phyloP scores from a whole-genome alignment of 371 early-diverging fungal genomes.

The Mortierella sp. region DNA sequence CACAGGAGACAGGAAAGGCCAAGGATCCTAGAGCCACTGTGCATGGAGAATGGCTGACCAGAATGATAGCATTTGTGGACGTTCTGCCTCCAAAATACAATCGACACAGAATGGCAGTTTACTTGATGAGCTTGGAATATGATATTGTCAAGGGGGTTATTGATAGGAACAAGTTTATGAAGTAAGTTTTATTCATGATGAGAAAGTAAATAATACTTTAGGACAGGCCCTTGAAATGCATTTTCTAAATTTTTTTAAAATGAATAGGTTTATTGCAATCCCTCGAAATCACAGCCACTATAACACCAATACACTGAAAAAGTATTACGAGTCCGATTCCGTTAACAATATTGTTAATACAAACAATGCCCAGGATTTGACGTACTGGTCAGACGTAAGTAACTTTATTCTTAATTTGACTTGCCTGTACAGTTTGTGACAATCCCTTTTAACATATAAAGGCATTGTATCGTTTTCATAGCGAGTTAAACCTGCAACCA shows the following conservation, averaged over 20 bases:
- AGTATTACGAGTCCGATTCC: neutral
- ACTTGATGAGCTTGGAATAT: slow-evolving; percentile 42
- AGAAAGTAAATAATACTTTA: neutral
- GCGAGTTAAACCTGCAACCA: slow-evolving; percentile 25
- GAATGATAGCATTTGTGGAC: slow-evolving; percentile 44
- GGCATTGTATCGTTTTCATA: neutral
- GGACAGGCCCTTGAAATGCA: neutral
- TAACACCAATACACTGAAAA: slow-evolving; percentile 2
- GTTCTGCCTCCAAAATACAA: slow-evolving; percentile 38
- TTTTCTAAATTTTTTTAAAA: neutral
- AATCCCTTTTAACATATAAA: too few species aligned
- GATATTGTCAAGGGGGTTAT: slow-evolving; percentile 21
- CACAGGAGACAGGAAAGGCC: neutral
- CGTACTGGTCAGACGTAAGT: slow-evolving; percentile 31
- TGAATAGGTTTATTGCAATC: slow-evolving; percentile 36
- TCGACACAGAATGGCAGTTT: slow-evolving; percentile 39
- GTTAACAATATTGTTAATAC: slow-evolving; percentile 24
- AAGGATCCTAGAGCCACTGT: neutral
- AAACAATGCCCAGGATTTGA: neutral
- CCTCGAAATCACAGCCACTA: slow-evolving; percentile 21
- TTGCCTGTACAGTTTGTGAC: neutral
- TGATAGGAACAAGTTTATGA: slow-evolving; percentile 37
- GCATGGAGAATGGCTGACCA: slow-evolving; percentile 33
- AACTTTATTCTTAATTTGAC: neutral
- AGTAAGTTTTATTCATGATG: slow-evolving; percentile 10